Percentiles rank a stretch among this genome's conserved stretches.
Conservation (phyloP, 164 flowering plant species). For the Annona cherimola region DNA sequence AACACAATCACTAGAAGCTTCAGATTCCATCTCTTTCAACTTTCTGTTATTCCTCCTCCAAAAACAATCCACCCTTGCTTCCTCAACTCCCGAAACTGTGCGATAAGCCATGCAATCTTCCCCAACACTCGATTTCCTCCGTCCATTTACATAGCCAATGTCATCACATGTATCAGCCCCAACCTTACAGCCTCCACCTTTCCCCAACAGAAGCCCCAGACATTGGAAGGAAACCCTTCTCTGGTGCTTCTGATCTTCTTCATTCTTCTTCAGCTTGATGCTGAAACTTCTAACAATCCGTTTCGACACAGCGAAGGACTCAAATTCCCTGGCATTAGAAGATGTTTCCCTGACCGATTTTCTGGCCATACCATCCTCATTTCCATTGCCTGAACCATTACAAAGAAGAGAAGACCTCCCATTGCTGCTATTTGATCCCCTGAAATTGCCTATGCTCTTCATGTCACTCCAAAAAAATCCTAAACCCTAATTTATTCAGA, state of each 20-base stretch:
- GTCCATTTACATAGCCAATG: slow-evolving; percentile 39
- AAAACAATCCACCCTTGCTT: slow-evolving; percentile 71
- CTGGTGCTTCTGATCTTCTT: slow-evolving; percentile 46
- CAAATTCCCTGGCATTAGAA: slow-evolving; percentile 39
- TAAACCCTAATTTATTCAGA: background rate
- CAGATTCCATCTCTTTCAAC: slow-evolving; percentile 27
- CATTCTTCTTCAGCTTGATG: slow-evolving; percentile 50
- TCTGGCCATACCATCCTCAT: slow-evolving; percentile 25
- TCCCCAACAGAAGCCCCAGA: slow-evolving; percentile 53
- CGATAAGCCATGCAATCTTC: slow-evolving; percentile 55
- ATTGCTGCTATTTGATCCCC: slow-evolving; percentile 13
- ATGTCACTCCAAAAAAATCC: slow-evolving; percentile 1
- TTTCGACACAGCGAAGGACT: slow-evolving; percentile 56
- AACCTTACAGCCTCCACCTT: slow-evolving; percentile 93
- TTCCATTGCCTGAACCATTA: slow-evolving; percentile 8
- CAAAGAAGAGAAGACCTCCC: slow-evolving; percentile 14
- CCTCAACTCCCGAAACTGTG: slow-evolving; percentile 50
- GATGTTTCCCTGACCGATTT: slow-evolving; percentile 34
- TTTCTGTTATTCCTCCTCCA: slow-evolving; percentile 60
- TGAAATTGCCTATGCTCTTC: slow-evolving; percentile 11
- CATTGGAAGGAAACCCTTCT: slow-evolving; percentile 55
- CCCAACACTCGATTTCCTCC: slow-evolving; percentile 63
- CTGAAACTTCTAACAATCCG: slow-evolving; percentile 69
- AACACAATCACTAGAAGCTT: slow-evolving; percentile 21
- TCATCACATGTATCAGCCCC: slow-evolving; percentile 77